Base-by-base conservation (phyloP, 805 yeast genomes). In the Myxozyma nipponensis region DNA sequence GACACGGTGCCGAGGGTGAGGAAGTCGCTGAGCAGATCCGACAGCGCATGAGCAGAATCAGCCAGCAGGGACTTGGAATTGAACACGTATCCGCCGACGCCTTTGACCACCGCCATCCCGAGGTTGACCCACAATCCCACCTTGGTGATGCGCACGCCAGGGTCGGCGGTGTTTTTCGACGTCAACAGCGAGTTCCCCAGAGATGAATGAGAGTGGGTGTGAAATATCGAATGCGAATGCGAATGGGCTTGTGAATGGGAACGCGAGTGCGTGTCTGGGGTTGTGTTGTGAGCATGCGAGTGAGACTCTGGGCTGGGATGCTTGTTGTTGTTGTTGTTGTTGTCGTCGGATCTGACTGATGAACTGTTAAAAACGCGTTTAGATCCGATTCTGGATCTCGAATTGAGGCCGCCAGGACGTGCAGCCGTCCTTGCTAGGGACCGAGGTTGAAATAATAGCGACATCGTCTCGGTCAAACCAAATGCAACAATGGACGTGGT, bases 51-150 rank as follows among this genome's bases (percentile, higher is more conserved):
- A 25, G 89, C 83, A 0, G 97, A 90, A 68, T 93, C 98, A 0
- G 98, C 98, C 44, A 90, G 66, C 49, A 93, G 76, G 1, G 97
- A 90, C 66, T 90, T 96, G 0, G 98, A 93, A 67, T 93, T 95
- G 77, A 93, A 93, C 35, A 81, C 81, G 17, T 87, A 73, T 5
- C 98, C 98, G 26, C 98, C 98, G 21, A 81, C 68, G 24, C 89
- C 90, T 66, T 93, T 93, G 28, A 90, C 83, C 1, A 78, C 72
- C 0, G 96, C 97, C 83, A 93, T 83, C 13, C 85, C 81, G 10
- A 87, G 79, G 65, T 93, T 93, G 39, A 86, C 87, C 25, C 82
- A 69, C 38, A 91, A 74, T 0, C 98, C 98, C 45, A 91, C 73
- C 86, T 95, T 85, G 0, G 98, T 91, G 60, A 91, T 89, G 59